Conservation (phyloP, 768 basidiomycete species). For the Leccinum barrowsii region DNA sequence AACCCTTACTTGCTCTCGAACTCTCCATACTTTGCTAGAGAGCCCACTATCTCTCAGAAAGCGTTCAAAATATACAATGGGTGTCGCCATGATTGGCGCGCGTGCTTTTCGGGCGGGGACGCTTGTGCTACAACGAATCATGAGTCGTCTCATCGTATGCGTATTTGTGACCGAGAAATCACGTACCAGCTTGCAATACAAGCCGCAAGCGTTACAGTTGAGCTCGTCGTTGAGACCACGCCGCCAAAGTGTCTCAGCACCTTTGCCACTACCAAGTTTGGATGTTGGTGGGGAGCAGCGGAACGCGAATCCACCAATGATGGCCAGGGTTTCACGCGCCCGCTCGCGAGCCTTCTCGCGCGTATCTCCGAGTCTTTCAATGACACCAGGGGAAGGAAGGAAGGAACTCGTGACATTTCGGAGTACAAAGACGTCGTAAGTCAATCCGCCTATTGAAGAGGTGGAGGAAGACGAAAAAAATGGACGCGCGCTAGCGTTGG, state of each 20-base stretch:
- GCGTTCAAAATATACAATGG: constrained; percentile 66
- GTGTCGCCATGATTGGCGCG: constrained; percentile 17
- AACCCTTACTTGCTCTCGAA: constrained; percentile 76
- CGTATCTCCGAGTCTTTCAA: constrained; percentile 79
- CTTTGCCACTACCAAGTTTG: constrained; percentile 52
- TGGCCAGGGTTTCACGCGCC: constrained; percentile 73
- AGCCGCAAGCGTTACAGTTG: too few relatives aligned
- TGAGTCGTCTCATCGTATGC: too few relatives aligned
- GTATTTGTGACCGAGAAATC: too few relatives aligned
- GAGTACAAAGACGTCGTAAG: constrained; percentile 53
- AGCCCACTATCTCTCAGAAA: constrained; percentile 70
- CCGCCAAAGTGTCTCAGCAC: constrained; percentile 49
- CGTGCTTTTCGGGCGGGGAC: too few relatives aligned
- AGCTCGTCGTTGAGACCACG: too few relatives aligned
- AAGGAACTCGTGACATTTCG: constrained; percentile 68
- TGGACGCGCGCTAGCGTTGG: constrained; percentile 28
- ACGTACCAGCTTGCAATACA: too few relatives aligned
- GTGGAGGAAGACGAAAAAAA: constrained; percentile 54
- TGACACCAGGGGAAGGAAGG: constrained; percentile 69
- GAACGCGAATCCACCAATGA: constrained; percentile 71
- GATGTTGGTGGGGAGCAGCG: constrained; percentile 47
- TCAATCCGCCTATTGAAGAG: constrained; percentile 40
- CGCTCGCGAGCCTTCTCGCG: constrained; percentile 69
- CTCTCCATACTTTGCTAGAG: constrained; percentile 79
- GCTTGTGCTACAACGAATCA: too few relatives aligned